These are phyloP conservation scores for Infundibulicybe gibba DNA, from an alignment of 768 basidiomycete species.

Conservation along the genomic window DNA sequence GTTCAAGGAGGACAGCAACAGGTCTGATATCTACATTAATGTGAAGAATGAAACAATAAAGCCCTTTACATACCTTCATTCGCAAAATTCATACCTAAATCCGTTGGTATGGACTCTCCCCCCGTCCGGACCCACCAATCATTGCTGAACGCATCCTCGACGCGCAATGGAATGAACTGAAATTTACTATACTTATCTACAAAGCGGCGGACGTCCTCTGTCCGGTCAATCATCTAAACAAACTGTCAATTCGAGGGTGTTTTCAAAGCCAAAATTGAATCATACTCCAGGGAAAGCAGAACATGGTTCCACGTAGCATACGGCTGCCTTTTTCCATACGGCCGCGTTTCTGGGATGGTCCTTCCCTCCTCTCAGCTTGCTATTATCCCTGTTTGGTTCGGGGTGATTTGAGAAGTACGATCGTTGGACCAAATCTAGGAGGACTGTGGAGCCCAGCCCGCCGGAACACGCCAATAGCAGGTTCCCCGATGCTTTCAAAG, in stretches of 20 bases:
- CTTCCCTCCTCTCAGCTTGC: slow-evolving; percentile 47
- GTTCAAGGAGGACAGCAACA: slow-evolving; percentile 20
- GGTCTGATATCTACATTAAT: slow-evolving; percentile 16
- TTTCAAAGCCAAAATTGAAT: slow-evolving; percentile 6
- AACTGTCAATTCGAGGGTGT: slow-evolving; percentile 6
- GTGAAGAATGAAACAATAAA: slow-evolving; percentile 2
- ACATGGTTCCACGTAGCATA: slow-evolving; percentile 72
- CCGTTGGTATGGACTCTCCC: slow-evolving; percentile 17
- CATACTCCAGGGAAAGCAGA: slow-evolving; percentile 60
- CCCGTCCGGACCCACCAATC: slow-evolving; percentile 60
- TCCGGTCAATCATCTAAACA: slow-evolving; percentile 51
- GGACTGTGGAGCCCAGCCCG: slow-evolving; percentile 69
- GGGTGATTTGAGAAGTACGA: slow-evolving; percentile 44
- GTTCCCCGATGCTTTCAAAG: slow-evolving; percentile 64
- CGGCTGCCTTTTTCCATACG: slow-evolving; percentile 59
- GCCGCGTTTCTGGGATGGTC: slow-evolving; percentile 60
- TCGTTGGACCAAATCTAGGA: slow-evolving; percentile 64
- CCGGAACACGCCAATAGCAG: slow-evolving; percentile 75
- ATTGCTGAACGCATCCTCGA: slow-evolving; percentile 74
- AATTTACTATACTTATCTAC: slow-evolving; percentile 46
- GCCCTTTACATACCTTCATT: slow-evolving; percentile 42
- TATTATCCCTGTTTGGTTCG: slow-evolving; percentile 15
- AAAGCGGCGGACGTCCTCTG: slow-evolving; percentile 43
- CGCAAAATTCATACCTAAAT: slow-evolving; percentile 42
- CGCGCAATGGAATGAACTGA: slow-evolving; percentile 57